Conservation (phyloP, 2,329 filamentous ascomycete species). For the Colletotrichum spinosum region DNA sequence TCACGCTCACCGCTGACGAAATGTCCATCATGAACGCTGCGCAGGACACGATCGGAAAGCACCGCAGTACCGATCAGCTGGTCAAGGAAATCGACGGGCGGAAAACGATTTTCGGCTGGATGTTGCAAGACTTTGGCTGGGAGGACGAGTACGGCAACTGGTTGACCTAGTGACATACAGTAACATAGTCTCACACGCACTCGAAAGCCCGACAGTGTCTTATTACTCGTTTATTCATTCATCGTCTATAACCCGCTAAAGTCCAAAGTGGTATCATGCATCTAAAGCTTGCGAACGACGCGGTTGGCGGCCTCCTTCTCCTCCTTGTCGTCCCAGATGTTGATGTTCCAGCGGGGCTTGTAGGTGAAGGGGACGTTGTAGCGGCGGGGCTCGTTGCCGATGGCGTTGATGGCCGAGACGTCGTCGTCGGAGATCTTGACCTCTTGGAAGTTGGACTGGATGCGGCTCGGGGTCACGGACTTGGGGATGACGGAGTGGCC, state of each 20-base stretch:
- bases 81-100: conserved; percentile 38
- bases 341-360: conserved; percentile 62
- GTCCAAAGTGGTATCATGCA: conserved; percentile 26
- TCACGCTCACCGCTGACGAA: conserved; percentile 41
- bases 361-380: conserved; percentile 59
- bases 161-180: conserved; percentile 18
- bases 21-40: conserved; percentile 40
- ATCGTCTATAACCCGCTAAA: conserved; percentile 20
- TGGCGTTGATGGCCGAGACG: conserved; percentile 69
- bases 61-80: conserved; percentile 29
- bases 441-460: conserved; percentile 77
- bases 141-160: conserved; percentile 44
- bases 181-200: not conserved
- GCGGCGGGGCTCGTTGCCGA: conserved; percentile 64
- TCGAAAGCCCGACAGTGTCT: not conserved
- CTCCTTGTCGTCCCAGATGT: conserved; percentile 66
- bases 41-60: conserved; percentile 36
- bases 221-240: conserved; percentile 20
- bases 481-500: conserved; percentile 82
- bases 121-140: conserved; percentile 41
- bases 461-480: conserved; percentile 75
- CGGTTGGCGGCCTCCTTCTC: conserved; percentile 63
- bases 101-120: conserved; percentile 39
- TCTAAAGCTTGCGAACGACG: conserved; percentile 52
- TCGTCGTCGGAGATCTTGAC: conserved; percentile 70